These are phyloP conservation scores for Puccinia novopanici DNA, from an alignment of 1,284 basidiomycete genomes.

Conservation along the genomic window DNA sequence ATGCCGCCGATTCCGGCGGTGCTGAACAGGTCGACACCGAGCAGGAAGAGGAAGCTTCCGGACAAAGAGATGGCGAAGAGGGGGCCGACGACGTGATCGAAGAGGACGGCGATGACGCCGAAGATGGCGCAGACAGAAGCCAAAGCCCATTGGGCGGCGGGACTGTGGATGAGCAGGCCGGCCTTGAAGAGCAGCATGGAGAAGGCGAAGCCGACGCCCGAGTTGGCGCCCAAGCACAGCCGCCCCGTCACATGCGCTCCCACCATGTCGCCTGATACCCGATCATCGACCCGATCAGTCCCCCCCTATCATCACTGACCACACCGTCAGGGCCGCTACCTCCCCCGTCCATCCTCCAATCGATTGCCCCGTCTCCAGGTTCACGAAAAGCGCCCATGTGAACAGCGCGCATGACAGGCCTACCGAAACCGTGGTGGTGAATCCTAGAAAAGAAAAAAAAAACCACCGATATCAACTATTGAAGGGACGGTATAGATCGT, in stretches of 20 bases:
- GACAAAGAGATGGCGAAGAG: constrained; percentile 8
- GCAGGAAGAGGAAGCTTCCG: constrained; percentile 26
- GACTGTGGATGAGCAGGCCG: constrained; percentile 17
- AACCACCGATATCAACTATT: neutral
- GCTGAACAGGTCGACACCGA: constrained; percentile 10
- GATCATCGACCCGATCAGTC: constrained; percentile 12
- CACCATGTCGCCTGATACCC: constrained; percentile 31
- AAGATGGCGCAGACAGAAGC: constrained; percentile 4
- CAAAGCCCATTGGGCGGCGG: constrained; percentile 23
- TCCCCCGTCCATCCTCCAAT: constrained; percentile 31
- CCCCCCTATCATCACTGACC: constrained; percentile 35
- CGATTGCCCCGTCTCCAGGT: constrained; percentile 19
- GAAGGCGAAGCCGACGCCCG: constrained; percentile 24
- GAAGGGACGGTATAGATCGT: neutral
- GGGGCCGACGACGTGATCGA: constrained; percentile 14
- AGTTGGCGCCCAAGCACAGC: constrained; percentile 26
- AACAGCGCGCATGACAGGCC: neutral
- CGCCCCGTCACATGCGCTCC: constrained; percentile 31
- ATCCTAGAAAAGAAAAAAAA: constrained; percentile 1
- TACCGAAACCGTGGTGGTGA: constrained; percentile 32
- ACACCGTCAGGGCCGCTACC: constrained; percentile 21
- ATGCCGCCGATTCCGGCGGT: constrained; percentile 6
- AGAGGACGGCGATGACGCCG: constrained; percentile 9
- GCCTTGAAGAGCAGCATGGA: constrained; percentile 15
- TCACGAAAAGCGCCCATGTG: constrained; percentile 20